Base-by-base conservation (phyloP, 2,329 filamentous ascomycete genomes). In the Colletotrichum sp. region DNA sequence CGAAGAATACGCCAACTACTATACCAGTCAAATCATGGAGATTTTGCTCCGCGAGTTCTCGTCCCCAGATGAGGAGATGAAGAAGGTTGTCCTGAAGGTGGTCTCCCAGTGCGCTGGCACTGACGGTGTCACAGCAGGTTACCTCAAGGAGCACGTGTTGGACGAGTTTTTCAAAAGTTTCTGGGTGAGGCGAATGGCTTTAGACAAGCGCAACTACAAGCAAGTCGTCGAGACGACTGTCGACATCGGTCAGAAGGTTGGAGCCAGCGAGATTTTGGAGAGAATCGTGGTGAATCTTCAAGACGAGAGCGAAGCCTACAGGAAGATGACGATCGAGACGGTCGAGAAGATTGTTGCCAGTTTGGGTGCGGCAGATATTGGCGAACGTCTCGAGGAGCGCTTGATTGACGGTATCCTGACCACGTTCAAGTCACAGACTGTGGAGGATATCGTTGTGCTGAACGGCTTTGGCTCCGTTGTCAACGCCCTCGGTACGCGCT, bases 1-100 rank as follows among this genome's bases (percentile, higher is more conserved):
- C 87, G 97, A 99, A 86, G 97, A 99, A 83, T 99, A 98, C 84
- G 96, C 97, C 86, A 99, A 98, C 84, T 99, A 99, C 87, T 99
- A 99, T 83, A 99, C 97, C 10, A 95, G 93, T 79, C 96, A 99
- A 85, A 98, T 99, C 81, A 99, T 99, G 96, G 97, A 99, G 85
- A 99, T 99, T 81, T 88, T 99, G 16, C 92, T 99, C 34, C 93
- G 97, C 81, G 97, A 99, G 83, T 99, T 99, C 82, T 95, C 96
- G 8, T 98, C 96, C 1, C 97, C 97, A 0, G 97, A 99, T 79
- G 97, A 99, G 85, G 97, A 99, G 86, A 99, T 99, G 97, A 99
- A 99, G 88, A 99, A 99, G 88, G 97, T 99, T 2, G 97, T 99
- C 9, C 88, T 99, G 75, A 99, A 99, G 86, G 97, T 99, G 32